Evolutionary conservation across 371 early-diverging fungal species (phyloP).

Genomic region (Cladochytrium tenue): DNA sequence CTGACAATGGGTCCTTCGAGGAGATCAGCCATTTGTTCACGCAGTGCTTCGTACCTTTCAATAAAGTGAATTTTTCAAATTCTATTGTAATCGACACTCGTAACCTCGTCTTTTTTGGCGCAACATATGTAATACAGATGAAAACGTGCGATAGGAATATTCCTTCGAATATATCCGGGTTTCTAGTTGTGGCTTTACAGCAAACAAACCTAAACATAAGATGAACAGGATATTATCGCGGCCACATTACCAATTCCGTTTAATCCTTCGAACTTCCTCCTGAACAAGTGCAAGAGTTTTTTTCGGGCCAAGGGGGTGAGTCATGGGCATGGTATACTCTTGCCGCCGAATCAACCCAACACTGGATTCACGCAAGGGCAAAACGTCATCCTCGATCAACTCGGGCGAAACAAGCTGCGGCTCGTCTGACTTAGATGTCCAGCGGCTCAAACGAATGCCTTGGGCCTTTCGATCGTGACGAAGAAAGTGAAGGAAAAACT

Average conservation of each 20-base stretch:
- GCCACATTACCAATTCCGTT: not conserved
- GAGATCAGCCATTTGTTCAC: not conserved
- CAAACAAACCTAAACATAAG: slow-evolving; percentile 6
- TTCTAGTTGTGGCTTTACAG: slow-evolving; percentile 3
- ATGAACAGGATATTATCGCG: not conserved
- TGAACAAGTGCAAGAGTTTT: not conserved
- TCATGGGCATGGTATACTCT: slow-evolving; percentile 1
- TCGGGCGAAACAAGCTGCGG: not conserved
- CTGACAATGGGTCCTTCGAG: not conserved
- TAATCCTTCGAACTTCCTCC: not conserved
- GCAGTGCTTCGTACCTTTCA: slow-evolving; percentile 6
- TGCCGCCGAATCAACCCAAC: not conserved
- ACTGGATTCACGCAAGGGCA: not conserved
- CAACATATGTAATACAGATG: not conserved
- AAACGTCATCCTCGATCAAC: not conserved
- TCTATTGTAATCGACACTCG: slow-evolving; percentile 4
- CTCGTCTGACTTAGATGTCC: not conserved
- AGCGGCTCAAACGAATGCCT: not conserved
- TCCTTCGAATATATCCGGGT: slow-evolving; percentile 17
- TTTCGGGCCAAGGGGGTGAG: slow-evolving; percentile 3
- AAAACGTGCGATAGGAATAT: not conserved
- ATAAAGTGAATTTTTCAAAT: slow-evolving; percentile 11
- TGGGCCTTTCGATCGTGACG: not conserved
- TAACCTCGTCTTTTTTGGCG: not conserved
- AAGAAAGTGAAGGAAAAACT: not conserved